Percentiles rank a stretch among this genome's conserved stretches.
Conservation (phyloP, 768 basidiomycete species). For the Chalciporus sphaerocephalus region DNA sequence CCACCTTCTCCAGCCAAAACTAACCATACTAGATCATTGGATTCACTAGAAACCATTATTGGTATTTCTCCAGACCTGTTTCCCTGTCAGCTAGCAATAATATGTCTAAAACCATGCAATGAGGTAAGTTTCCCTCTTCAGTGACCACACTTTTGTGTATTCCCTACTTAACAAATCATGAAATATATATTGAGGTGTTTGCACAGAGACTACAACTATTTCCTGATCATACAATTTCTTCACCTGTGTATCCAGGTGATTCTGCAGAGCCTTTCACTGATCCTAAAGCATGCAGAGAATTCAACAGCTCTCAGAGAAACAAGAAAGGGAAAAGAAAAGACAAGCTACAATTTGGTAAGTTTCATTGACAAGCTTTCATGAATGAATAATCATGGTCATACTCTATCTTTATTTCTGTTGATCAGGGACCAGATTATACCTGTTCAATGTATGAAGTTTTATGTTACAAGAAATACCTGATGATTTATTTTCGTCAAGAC, state of each 20-base stretch:
- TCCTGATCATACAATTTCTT: conserved; percentile 15
- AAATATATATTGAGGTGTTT: conserved; percentile 12
- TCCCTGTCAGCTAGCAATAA: conserved; percentile 48
- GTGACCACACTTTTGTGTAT: fast-evolving
- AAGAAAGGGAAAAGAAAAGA: conserved; percentile 3
- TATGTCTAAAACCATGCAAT: conserved; percentile 45
- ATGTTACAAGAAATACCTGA: not conserved
- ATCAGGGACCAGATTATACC: not conserved
- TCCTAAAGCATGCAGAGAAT: not conserved
- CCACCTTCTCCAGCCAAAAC: conserved; percentile 15
- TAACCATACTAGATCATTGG: conserved; percentile 7
- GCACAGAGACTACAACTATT: conserved; percentile 18
- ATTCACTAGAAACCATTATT: conserved; percentile 35
- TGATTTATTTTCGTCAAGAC: conserved; percentile 16
- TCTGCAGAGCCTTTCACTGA: conserved; percentile 1
- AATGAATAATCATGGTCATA: not conserved
- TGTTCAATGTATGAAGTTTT: conserved; percentile 14
- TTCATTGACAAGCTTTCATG: not conserved
- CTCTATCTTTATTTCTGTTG: conserved; percentile 8
- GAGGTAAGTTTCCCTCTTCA: conserved; percentile 31
- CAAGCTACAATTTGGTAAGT: conserved; percentile 17
- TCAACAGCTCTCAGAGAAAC: not conserved
- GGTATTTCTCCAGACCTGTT: conserved; percentile 41
- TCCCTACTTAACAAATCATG: not conserved
- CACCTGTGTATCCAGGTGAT: conserved; percentile 4